A percentile compares a stretch with the other conserved stretches of the same genome.
Conservation (phyloP, 2,329 filamentous ascomycete species). For the Talaromyces sp. region DNA sequence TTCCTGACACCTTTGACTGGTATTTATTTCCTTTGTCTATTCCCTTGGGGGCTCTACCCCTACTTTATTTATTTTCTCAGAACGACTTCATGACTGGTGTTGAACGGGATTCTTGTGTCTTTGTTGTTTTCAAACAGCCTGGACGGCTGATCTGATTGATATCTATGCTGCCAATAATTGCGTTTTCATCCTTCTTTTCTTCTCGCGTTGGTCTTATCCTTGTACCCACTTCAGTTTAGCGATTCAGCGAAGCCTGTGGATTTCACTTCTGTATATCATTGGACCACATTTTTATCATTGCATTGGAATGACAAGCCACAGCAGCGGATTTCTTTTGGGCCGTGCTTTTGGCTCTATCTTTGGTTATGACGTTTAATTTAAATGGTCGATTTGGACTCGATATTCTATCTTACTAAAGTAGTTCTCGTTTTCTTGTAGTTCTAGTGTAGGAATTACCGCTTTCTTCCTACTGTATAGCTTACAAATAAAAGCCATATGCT, state of each 20-base stretch:
- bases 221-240: constrained; percentile 1
- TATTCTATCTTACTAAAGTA: no score
- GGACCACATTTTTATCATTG: constrained; percentile 9
- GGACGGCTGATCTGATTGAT: constrained; percentile 17
- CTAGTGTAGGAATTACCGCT: no score
- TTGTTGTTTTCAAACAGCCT: constrained; percentile 3
- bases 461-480: no score
- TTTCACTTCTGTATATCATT: constrained; percentile 23
- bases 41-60: no score
- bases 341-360: background rate
- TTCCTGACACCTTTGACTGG: constrained; percentile 28
- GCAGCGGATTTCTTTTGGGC: constrained; percentile 13
- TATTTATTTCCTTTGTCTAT: constrained; percentile 31
- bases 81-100: constrained; percentile 35
- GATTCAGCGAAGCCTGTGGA: constrained; percentile 24
- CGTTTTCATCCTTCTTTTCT: constrained; percentile 1
- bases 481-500: no score
- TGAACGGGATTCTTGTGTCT: constrained; percentile 15
- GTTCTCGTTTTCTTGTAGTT: no score
- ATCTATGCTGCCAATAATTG: constrained; percentile 16
- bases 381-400: background rate
- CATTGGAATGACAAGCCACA: constrained; percentile 11
- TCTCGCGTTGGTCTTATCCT: constrained; percentile 3
- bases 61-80: constrained; percentile 17
- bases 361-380: constrained; percentile 11